A percentile compares a stretch with the other conserved stretches of the same genome.
Conservation (phyloP, 805 yeast species). For the Huiozyma naganishii region DNA sequence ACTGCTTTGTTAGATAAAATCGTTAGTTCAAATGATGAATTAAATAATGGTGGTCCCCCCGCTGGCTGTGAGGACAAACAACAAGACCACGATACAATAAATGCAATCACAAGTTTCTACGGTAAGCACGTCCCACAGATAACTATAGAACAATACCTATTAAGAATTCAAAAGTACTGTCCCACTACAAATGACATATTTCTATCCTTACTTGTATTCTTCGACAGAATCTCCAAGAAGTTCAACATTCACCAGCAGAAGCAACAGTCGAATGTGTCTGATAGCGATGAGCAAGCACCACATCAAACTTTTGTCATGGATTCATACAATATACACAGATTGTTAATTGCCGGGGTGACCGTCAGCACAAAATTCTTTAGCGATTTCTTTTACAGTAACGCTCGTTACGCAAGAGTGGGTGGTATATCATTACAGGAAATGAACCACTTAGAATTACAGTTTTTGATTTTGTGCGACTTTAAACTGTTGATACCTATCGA, state of each 20-base stretch:
- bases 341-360: conserved; percentile 87
- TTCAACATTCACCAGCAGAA: conserved; percentile 11
- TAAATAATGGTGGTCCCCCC: conserved; percentile 16
- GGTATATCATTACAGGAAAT: conserved; percentile 88
- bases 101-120: conserved; percentile 40
- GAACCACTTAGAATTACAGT: conserved; percentile 83
- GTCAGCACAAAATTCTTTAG: conserved; percentile 90
- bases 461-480: conserved; percentile 73
- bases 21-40: conserved; percentile 9
- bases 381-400: conserved; percentile 87
- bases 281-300: neutral
- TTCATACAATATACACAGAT: conserved; percentile 84
- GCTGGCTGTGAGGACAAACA: neutral
- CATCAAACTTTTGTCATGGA: conserved; percentile 82
- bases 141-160: conserved; percentile 73
- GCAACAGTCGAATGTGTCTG: neutral
- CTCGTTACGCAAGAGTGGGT: conserved; percentile 90
- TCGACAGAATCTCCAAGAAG: conserved; percentile 82
- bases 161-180: conserved; percentile 86
- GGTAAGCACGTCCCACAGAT: conserved; percentile 94
- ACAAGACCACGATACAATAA: neutral
- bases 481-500: conserved; percentile 80
- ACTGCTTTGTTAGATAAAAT: conserved; percentile 51
- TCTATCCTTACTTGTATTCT: conserved; percentile 76
- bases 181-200: conserved; percentile 96